These are phyloP conservation scores for Pichia sp. DNA, from an alignment of 1,139 yeast genomes.

Conservation along the genomic window DNA sequence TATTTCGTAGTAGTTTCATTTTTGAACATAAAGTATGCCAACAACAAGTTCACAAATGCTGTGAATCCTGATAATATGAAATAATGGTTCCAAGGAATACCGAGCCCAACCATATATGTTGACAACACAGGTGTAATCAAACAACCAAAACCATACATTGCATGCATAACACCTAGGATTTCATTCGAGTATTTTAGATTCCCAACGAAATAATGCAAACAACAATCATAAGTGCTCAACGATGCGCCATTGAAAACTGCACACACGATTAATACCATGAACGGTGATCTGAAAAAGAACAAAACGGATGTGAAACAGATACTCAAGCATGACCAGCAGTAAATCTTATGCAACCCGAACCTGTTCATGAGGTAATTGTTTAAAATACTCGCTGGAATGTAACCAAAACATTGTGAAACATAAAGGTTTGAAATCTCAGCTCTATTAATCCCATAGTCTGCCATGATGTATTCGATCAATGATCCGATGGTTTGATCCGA, in stretches of 20 bases:
- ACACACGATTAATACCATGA: conserved; percentile 36
- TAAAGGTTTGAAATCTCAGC: conserved; percentile 34
- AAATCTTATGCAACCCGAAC: conserved; percentile 32
- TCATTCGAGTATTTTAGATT: conserved; percentile 56
- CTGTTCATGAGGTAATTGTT: conserved; percentile 29
- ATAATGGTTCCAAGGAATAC: conserved; percentile 45
- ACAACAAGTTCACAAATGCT: conserved; percentile 30
- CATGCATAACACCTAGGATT: conserved; percentile 63
- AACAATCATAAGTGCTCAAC: conserved; percentile 59
- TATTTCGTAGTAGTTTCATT: conserved; percentile 58
- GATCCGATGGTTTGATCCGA: conserved; percentile 60
- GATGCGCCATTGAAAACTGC: conserved; percentile 54
- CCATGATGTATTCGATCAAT: conserved; percentile 48
- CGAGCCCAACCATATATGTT: conserved; percentile 26
- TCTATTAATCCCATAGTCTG: conserved; percentile 45
- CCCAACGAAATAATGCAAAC: conserved; percentile 60
- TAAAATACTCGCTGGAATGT: conserved; percentile 33
- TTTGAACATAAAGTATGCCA: conserved; percentile 37
- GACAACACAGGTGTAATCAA: conserved; percentile 54
- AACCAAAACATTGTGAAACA: conserved; percentile 36
- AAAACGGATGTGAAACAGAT: conserved; percentile 22
- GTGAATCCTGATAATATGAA: conserved; percentile 38
- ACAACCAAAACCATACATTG: conserved; percentile 68
- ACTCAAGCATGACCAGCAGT: conserved; percentile 22
- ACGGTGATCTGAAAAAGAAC: conserved; percentile 37